Evolutionary conservation across 2,329 filamentous ascomycete genomes (phyloP), one percentile per base, ranked within the genome.

Genomic region (Cercospora brassicicola): DNA sequence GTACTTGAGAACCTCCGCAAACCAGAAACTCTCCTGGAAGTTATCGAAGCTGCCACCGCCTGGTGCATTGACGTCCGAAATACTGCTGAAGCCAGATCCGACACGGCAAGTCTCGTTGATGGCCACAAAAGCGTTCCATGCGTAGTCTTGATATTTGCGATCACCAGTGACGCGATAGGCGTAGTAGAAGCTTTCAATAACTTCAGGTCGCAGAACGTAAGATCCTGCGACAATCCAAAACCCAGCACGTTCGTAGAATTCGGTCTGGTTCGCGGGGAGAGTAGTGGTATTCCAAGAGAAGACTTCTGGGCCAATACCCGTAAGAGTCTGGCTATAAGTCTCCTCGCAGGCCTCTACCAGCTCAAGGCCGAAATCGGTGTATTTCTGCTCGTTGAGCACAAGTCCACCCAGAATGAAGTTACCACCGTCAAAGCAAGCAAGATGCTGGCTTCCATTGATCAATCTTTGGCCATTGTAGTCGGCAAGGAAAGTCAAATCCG

Each of bases 1-100:
- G 57, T 96, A 96, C 84, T 96, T 96, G 78, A 96, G 78, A 70
- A 93, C 90, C 82, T 96, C 93, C 0, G 93, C 92, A 78, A 96
- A 93, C 83, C 91, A 89, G 81, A 96, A 96, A 74, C 90, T 94
- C 81, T 96, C 92, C 84, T 94, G 91, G 78, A 90, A 89, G 78
- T 96, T 87, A 53, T 80, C 79, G 67, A 85, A 88, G 0, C 80
- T 79, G 0, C 90, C 67, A 11, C 67, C 70, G 7, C 28, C 48
- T 23, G 60, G 55, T 15, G 63, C 57, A 59, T 67, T 68, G 28
- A 71, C 64, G 33, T 71, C 67, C 13, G 67, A 61, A 18, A 71
- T 64, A 56, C 63, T 65, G 20, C 64, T 55, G 53, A 71, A 73
- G 7, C 71, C 71, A 28, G 66, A 69, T 4, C 67, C 67, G 13